Conservation (phyloP, 768 basidiomycete species). For the Trametes cingulata region DNA sequence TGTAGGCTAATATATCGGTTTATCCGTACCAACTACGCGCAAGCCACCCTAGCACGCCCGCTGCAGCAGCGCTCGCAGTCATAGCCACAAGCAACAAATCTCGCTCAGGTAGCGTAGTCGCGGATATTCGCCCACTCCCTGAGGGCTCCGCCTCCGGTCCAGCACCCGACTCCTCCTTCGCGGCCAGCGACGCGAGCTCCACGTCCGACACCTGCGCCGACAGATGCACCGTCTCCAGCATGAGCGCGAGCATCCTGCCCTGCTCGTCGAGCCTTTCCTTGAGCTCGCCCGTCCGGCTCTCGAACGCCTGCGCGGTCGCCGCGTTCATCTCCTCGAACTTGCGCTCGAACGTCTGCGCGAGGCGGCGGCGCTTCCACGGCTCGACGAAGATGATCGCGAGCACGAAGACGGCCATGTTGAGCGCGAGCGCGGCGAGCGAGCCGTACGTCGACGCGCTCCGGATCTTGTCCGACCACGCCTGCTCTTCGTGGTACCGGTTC, state of each 20-base stretch:
- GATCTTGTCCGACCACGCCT: conserved; percentile 99
- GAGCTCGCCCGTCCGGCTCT: conserved; percentile 50
- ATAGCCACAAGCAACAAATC: conserved; percentile 25
- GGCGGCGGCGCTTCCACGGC: conserved; percentile 88
- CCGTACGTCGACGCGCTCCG: conserved; percentile 94
- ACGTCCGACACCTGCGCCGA: conserved; percentile 13
- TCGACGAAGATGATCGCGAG: conserved; percentile 90
- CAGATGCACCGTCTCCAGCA: conserved; percentile 28
- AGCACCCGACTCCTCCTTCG: conserved; percentile 8
- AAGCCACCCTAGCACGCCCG: conserved; percentile 31
- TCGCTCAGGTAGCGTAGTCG: conserved; percentile 16
- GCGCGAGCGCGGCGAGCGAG: conserved; percentile 76
- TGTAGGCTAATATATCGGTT: not conserved
- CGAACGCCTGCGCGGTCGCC: conserved; percentile 39
- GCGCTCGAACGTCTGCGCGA: conserved; percentile 88
- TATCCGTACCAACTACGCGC: conserved; percentile 32
- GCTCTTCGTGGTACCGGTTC: conserved; percentile 95
- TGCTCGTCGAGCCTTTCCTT: conserved; percentile 52
- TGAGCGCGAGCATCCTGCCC: conserved; percentile 34
- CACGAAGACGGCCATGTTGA: conserved; percentile 90
- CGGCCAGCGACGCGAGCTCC: conserved; percentile 12
- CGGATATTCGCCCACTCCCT: conserved; percentile 15
- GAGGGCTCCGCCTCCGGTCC: not conserved
- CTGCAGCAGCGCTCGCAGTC: conserved; percentile 26
- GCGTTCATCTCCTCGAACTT: conserved; percentile 57